Conservation (phyloP, 2,329 filamentous ascomycete species). For the Aspergillus amoenus region DNA sequence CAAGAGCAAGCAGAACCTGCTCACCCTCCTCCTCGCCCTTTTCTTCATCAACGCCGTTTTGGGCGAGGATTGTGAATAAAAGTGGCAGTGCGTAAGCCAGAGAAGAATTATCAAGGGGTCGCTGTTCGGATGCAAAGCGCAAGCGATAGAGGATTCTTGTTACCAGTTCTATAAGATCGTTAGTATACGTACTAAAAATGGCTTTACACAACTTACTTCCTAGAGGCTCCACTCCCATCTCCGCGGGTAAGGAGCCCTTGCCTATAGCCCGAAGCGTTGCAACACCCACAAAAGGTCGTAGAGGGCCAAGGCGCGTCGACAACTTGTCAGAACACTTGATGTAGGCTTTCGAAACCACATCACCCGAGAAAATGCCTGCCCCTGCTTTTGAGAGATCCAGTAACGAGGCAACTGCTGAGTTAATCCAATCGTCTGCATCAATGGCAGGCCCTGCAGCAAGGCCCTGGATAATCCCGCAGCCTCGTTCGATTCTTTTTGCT, state of each 20-base stretch:
- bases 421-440: conserved; percentile 85
- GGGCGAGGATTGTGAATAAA: conserved; percentile 72
- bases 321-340: conserved; percentile 75
- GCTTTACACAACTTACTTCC: conserved; percentile 52
- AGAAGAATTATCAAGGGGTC: conserved; percentile 87
- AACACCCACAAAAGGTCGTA: conserved; percentile 81
- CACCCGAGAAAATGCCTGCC: conserved; percentile 76
- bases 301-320: conserved; percentile 69
- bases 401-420: conserved; percentile 71
- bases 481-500: conserved; percentile 72
- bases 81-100: conserved; percentile 85
- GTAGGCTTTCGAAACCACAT: conserved; percentile 74
- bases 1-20: conserved; percentile 83
- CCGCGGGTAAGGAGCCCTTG: conserved; percentile 68
- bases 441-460: conserved; percentile 87
- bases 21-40: conserved; percentile 77
- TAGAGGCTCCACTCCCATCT: conserved; percentile 75
- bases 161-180: conserved; percentile 55
- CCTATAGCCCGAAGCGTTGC: conserved; percentile 80
- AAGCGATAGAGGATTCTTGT: conserved; percentile 89
- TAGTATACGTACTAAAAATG: conserved; percentile 4
- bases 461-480: conserved; percentile 79
- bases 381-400: conserved; percentile 71
- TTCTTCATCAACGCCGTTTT: conserved; percentile 69
- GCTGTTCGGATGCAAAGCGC: conserved; percentile 85